Evolutionary conservation across 306 rosid genomes (phyloP), one percentile per base, ranked within the genome.

Genomic region (Prinsepia uniflora): DNA sequence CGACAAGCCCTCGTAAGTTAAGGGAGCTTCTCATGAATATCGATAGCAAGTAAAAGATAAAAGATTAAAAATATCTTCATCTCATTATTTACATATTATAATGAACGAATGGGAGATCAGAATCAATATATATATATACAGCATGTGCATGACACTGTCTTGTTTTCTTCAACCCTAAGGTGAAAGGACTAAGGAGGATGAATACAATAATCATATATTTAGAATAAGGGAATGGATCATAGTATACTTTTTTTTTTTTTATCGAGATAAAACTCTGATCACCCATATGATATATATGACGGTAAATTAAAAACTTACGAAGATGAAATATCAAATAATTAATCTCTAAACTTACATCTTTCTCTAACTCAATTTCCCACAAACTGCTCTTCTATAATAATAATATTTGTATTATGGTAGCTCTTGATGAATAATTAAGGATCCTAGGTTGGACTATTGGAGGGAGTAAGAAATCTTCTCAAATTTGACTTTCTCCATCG

Each of bases 91-190:
- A 2, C 2, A 30, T 30, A 30, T 30, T 1, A 30, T 30, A 30
- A 30, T 70, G 65, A 71, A 67, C 58, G 30, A 81, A 67, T 61
- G 30, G 78, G 64, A 68, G 68, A 70, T 68, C 46, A 53, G 41
- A 14, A 75, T 47, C 13, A 11, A 6, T 24, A 24, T 24, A 24
- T 24, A 24, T 18, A 75, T 47, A 34, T 24, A 6, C 5, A 70
- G 84, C 87, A 83, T 80, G 80, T 83, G 87, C 87, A 64, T 74
- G 70, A 63, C 84, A 83, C 71, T 83, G 68, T 83, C 84, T 80
- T 68, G 84, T 77, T 74, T 59, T 71, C 49, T 76, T 78, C 73
- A 77, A 62, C 36, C 5, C 36, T 30, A 30, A 30, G 36, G 36
- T 30, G 36, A 30, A 30, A 30, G 36, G 36, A 30, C 4, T 50